Percentiles rank a stretch among this genome's conserved stretches.
phyloP scores from a whole-genome alignment of 768 basidiomycete genomes.

The Lentinula boryana region DNA sequence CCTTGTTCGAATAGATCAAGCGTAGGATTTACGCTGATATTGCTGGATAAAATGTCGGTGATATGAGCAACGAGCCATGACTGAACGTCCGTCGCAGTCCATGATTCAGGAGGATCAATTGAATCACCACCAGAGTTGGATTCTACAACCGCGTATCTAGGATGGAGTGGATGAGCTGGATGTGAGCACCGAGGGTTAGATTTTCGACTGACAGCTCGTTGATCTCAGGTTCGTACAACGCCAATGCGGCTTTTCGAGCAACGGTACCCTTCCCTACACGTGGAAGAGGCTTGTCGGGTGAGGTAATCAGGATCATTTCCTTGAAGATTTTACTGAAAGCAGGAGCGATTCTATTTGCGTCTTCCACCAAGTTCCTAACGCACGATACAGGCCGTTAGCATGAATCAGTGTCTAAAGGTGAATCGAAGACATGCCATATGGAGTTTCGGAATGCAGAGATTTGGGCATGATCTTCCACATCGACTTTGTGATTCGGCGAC shows the following conservation, averaged over 20 bases:
- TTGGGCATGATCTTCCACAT: constrained; percentile 16
- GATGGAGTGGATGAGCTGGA: not conserved
- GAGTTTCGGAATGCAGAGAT: constrained; percentile 26
- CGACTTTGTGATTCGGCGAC: constrained; percentile 16
- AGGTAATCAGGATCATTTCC: constrained; percentile 43
- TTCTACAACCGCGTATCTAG: not conserved
- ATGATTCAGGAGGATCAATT: not conserved
- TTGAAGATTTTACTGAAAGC: constrained; percentile 43
- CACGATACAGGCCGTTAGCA: not conserved
- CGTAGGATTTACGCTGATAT: not conserved
- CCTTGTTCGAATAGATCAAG: constrained; percentile 3
- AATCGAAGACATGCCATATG: constrained; percentile 25
- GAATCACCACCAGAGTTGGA: constrained; percentile 3
- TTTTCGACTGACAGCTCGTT: constrained; percentile 30
- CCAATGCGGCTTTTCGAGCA: constrained; percentile 35
- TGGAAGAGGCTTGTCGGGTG: constrained; percentile 31
- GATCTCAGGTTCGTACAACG: constrained; percentile 39
- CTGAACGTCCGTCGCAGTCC: not conserved
- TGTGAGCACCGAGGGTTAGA: not conserved
- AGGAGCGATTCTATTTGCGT: constrained; percentile 39
- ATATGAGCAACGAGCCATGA: not conserved
- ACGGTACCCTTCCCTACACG: constrained; percentile 45
- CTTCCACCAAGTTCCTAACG: constrained; percentile 31
- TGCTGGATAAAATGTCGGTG: not conserved
- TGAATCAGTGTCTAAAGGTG: not conserved